Evolutionary conservation across 257 asterid species (phyloP), one percentile per base, ranked within the genome.

Genomic region (Parsonsia alboflavescens): DNA sequence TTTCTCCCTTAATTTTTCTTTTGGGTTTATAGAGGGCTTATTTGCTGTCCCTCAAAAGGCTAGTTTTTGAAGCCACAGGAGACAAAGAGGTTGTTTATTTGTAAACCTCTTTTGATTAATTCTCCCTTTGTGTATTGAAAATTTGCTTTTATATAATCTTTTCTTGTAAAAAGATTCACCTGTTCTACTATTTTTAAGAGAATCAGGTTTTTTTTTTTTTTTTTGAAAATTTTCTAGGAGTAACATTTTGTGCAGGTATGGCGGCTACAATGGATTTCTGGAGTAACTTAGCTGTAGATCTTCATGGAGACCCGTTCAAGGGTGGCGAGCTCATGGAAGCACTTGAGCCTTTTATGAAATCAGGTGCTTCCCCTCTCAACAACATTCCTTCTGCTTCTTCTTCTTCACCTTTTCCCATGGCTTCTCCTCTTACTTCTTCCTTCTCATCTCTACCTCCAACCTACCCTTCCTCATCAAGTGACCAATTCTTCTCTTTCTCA

Each of bases 261-360:
- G 91, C 96, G 73, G 91, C 91, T 75, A 62, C 96, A 7, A 82
- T 91, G 96, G 89, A 89, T 82, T 81, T 85, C 78, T 91, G 96
- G 96, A 85, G 82, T 82, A 82, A 85, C 80, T 24, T 82, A 22
- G 65, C 73, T 68, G 77, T 85, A 77, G 91, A 86, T 75, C 42
- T 49, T 57, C 24, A 53, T 16, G 24, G 61, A 52, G 85, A 89
- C 57, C 87, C 91, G 13, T 82, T 85, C 22, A 71, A 56, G 54
- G 98, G 96, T 61, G 91, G 92, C 54, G 99, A 95, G 78, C 71
- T 95, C 0, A 95, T 92, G 98, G 96, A 95, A 83, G 99, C 92
- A 79, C 96, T 95, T 85, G 96, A 81, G 44, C 98, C 99, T 88
- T 95, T 95, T 87, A 89, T 92, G 87, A 92, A 89, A 80, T 67